Conservation (phyloP, 495 filamentous ascomycete genomes). For the Xylaria flabelliformis region DNA sequence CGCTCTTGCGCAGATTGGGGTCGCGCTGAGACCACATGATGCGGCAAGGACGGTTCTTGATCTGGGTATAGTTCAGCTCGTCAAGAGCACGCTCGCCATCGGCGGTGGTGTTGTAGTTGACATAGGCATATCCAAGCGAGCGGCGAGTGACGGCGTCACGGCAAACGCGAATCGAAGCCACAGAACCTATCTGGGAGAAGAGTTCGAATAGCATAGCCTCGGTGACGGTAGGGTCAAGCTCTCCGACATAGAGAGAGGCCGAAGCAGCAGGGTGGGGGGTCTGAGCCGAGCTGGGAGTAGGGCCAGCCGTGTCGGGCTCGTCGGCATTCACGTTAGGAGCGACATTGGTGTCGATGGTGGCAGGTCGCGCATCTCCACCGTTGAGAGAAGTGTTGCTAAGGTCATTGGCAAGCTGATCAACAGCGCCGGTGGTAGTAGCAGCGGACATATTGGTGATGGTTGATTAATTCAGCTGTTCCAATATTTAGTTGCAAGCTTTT, state of each 20-base stretch:
- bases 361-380: constrained; percentile 64
- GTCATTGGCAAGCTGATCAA: constrained; percentile 72
- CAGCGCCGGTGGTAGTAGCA: constrained; percentile 64
- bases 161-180: constrained; percentile 99
- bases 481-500: neutral
- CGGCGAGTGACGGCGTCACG: constrained; percentile 98
- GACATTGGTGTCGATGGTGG: constrained; percentile 72
- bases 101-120: constrained; percentile 98
- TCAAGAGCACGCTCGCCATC: constrained; percentile 98
- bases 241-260: constrained; percentile 97
- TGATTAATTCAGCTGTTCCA: constrained; percentile 11
- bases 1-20: constrained; percentile 98
- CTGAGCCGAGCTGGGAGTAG: constrained; percentile 74
- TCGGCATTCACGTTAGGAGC: constrained; percentile 50
- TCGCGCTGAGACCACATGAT: constrained; percentile 99
- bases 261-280: constrained; percentile 81
- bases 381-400: constrained; percentile 66
- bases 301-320: constrained; percentile 63
- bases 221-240: constrained; percentile 95
- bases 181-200: constrained; percentile 98
- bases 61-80: constrained; percentile 99
- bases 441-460: constrained; percentile 65
- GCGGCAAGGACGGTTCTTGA: constrained; percentile 98
- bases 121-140: constrained; percentile 98
- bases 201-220: constrained; percentile 99